A percentile compares a stretch with the other conserved stretches of the same genome.
phyloP scores from a whole-genome alignment of 2,329 filamentous ascomycete genomes.

The Penicillium concentricum region DNA sequence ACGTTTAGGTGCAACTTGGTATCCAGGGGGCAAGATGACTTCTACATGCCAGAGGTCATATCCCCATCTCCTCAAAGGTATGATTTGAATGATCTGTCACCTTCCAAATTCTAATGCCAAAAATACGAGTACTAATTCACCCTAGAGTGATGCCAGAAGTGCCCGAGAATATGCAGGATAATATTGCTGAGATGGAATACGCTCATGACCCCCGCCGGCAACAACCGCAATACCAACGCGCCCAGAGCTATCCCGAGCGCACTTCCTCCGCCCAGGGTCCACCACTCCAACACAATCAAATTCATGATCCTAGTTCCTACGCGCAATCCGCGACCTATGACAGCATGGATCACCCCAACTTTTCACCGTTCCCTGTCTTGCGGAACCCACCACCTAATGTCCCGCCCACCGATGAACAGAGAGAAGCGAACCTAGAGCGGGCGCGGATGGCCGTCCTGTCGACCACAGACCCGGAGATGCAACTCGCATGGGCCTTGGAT shows the following conservation, averaged over 20 bases:
- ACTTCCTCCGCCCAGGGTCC: conserved; percentile 37
- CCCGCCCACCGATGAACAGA: conserved; percentile 89
- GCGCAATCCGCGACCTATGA: conserved; percentile 53
- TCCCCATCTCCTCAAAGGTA: conserved; percentile 70
- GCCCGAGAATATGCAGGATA: conserved; percentile 93
- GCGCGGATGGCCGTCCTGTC: conserved; percentile 81
- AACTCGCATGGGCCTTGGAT: conserved; percentile 95
- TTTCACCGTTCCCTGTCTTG: conserved; percentile 89
- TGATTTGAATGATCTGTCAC: background rate
- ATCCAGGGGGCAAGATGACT: conserved; percentile 68
- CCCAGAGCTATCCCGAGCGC: conserved; percentile 36
- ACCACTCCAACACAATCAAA: conserved; percentile 23
- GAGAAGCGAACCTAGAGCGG: conserved; percentile 83
- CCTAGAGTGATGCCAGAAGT: conserved; percentile 88
- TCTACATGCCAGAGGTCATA: conserved; percentile 67
- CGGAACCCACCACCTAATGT: conserved; percentile 78
- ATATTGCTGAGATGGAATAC: conserved; percentile 86
- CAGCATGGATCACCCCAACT: conserved; percentile 64
- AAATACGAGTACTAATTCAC: conserved; percentile 23
- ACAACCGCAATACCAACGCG: conserved; percentile 28
- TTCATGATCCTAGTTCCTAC: conserved; percentile 44
- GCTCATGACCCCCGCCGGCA: conserved; percentile 52
- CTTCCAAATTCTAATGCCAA: conserved; percentile 12
- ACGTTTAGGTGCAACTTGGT: conserved; percentile 61
- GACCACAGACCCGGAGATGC: conserved; percentile 93